Conservation (phyloP, 805 yeast species). For the Lipomyces yamadae region DNA sequence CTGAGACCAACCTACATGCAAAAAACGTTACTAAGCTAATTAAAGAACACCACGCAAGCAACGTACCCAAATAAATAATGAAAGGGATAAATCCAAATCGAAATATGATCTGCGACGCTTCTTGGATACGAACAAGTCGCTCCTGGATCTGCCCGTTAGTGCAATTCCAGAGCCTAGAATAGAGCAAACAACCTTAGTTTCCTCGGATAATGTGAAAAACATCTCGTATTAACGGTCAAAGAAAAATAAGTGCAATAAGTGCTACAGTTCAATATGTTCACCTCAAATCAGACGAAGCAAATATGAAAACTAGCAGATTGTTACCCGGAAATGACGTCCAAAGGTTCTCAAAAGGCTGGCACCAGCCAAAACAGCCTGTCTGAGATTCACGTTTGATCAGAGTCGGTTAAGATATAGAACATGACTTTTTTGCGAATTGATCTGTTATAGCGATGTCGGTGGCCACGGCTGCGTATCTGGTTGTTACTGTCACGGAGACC, state of each 20-base stretch:
- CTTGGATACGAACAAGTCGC: constrained; percentile 82
- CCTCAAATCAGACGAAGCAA: no score
- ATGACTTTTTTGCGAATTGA: neutral
- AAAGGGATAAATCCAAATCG: constrained; percentile 99
- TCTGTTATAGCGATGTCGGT: constrained; percentile 2
- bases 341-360: no score
- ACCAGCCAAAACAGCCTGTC: no score
- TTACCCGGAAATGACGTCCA: no score
- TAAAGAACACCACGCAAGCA: no score
- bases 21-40: neutral
- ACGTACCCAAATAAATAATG: constrained; percentile 74
- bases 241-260: neutral
- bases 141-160: constrained; percentile 54
- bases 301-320: no score
- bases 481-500: constrained; percentile 26
- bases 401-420: neutral
- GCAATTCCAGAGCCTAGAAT: constrained; percentile 11
- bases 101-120: constrained; percentile 80
- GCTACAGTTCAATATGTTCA: no score
- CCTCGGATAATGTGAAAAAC: constrained; percentile 48
- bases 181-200: constrained; percentile 47
- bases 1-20: constrained; percentile 62
- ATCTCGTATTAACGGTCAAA: constrained; percentile 20
- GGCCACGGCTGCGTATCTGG: constrained; percentile 5
- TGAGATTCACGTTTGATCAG: neutral